Evolutionary conservation across 805 yeast species (phyloP), one percentile per base, ranked within the genome.

Genomic region (Saccharomyces jurei): DNA sequence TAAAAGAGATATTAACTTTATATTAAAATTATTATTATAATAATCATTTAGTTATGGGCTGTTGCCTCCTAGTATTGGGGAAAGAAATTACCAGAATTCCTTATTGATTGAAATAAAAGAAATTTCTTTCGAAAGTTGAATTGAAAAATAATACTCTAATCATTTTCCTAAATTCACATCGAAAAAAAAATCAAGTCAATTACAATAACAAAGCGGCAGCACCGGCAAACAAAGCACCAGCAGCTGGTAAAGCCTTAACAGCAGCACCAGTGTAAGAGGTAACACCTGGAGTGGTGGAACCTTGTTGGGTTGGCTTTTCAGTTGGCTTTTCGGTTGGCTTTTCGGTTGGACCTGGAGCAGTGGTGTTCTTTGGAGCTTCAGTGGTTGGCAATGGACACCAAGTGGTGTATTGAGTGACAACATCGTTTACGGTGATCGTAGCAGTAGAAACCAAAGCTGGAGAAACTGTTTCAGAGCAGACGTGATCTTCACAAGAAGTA

Each of bases 171-270:
- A 47, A 46, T 32, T 48, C 30, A 51, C 17, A 14, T 50, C 22
- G 17, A 41, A 28, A 32, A 58, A 58, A 46, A 49, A 51, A 29
- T 56, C 27, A 57, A 52, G 46, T 49, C 50, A 57, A 65, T 73
- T 75, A 75, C 71, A 75, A 74, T 69, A 75, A 71, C 66, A 75
- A 69, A 71, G 77, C 79, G 63, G 76, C 77, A 58, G 72, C 74
- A 74, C 79, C 79, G 58, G 79, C 79, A 54, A 76, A 67, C 60
- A 74, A 66, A 64, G 77, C 78, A 66, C 77, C 77, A 60, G 72
- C 76, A 64, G 77, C 77, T 71, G 78, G 77, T 56, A 71, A 68
- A 57, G 74, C 75, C 65, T 66, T 71, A 53, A 63, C 77, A 60
- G 78, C 80, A 60, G 74, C 79, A 73, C 74, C 78, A 57, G 69